These are phyloP conservation scores for Eucalyptus marginata DNA, from an alignment of 345 rosid species.

Conservation along the genomic window DNA sequence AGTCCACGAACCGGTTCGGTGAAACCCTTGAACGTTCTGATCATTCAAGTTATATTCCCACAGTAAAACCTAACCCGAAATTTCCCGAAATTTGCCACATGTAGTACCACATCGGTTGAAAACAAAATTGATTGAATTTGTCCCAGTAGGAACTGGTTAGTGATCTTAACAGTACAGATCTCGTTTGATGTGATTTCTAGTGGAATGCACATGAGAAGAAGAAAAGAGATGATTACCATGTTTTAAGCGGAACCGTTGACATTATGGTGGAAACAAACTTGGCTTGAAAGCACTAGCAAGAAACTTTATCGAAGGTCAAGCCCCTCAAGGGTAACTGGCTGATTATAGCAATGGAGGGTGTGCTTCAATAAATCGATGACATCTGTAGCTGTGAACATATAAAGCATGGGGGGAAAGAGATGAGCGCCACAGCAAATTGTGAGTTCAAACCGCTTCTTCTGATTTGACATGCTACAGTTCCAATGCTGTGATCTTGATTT, in stretches of 20 bases:
- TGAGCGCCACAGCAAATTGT: neutral
- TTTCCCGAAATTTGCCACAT: neutral
- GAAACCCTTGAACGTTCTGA: neutral
- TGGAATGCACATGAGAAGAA: neutral
- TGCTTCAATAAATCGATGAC: neutral
- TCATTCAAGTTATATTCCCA: neutral
- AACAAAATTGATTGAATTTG: neutral
- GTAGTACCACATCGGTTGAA: neutral
- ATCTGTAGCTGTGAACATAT: neutral
- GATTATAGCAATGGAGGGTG: neutral
- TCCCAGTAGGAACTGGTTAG: neutral
- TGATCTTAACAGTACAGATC: neutral
- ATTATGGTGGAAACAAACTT: neutral
- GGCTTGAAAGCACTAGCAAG: neutral
- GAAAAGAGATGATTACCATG: neutral
- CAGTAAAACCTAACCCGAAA: neutral
- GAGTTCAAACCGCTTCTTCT: neutral
- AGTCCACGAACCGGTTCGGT: neutral
- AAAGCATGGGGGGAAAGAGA: neutral
- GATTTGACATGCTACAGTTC: neutral
- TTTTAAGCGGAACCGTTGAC: neutral
- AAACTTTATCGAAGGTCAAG: neutral
- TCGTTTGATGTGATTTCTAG: neutral
- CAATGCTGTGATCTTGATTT: neutral
- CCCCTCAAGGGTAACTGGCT: neutral